A percentile compares a stretch with the other conserved stretches of the same genome.
These are phyloP conservation scores for Grifola frondosa DNA, from an alignment of 1,284 basidiomycete genomes.

Conservation along the genomic window DNA sequence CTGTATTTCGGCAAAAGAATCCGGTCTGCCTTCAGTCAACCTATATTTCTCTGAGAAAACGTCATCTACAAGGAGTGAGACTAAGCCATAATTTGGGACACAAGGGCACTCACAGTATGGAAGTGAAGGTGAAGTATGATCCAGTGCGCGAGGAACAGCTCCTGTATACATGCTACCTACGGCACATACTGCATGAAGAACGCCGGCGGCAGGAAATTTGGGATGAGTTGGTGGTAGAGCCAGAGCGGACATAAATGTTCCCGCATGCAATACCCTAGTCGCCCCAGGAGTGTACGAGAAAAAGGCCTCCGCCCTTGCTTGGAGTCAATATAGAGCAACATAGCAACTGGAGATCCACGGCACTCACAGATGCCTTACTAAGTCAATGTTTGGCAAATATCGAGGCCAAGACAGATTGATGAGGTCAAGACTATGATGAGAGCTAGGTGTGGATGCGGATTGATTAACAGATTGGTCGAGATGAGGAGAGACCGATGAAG, in stretches of 20 bases:
- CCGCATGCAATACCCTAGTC: constrained; percentile 58
- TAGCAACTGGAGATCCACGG: neutral
- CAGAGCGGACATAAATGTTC: constrained; percentile 65
- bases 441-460: neutral
- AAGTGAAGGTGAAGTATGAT: constrained; percentile 37
- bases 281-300: constrained; percentile 73
- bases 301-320: constrained; percentile 63
- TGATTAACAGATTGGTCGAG: neutral
- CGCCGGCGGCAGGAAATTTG: constrained; percentile 63
- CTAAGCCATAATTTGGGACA: neutral
- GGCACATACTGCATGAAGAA: constrained; percentile 78
- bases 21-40: constrained; percentile 40
- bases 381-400: constrained; percentile 55
- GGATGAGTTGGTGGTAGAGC: constrained; percentile 65
- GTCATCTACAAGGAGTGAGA: constrained; percentile 39
- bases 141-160: constrained; percentile 52
- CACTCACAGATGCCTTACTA: constrained; percentile 64
- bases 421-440: constrained; percentile 18
- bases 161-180: constrained; percentile 68
- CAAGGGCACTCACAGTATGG: constrained; percentile 15
- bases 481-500: constrained; percentile 1
- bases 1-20: constrained; percentile 69
- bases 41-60: constrained; percentile 51
- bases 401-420: constrained; percentile 63
- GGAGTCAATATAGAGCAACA: neutral